A percentile compares a stretch with the other conserved stretches of the same genome.
phyloP scores from a whole-genome alignment of 1,284 basidiomycete species.

The Cronartium ribicola region DNA sequence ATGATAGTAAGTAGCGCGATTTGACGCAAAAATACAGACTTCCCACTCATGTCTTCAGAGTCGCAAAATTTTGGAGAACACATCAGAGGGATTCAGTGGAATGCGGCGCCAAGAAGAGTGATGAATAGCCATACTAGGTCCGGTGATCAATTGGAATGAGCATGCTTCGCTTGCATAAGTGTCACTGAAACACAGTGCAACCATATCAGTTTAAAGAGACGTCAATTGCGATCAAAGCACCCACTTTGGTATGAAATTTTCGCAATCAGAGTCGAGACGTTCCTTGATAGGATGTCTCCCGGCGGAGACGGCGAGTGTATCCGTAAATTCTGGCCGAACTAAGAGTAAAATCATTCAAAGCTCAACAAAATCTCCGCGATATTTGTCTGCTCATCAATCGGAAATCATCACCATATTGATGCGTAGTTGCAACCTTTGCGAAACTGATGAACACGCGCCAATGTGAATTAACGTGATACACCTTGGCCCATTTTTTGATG shows the following conservation, averaged over 20 bases:
- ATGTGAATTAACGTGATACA: too few relatives aligned
- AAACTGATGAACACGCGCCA: conserved; percentile 54
- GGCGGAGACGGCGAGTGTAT: conserved; percentile 74
- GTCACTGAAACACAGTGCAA: conserved; percentile 54
- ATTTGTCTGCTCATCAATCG: conserved; percentile 61
- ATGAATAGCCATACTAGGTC: conserved; percentile 29
- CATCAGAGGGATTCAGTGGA: not conserved
- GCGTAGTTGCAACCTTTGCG: conserved; percentile 71
- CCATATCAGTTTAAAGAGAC: not conserved
- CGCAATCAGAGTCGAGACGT: conserved; percentile 15
- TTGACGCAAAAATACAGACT: conserved; percentile 49
- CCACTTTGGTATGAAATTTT: conserved; percentile 39
- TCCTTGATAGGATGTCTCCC: conserved; percentile 65
- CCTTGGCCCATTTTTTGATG: too few relatives aligned
- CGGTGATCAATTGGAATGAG: conserved; percentile 62
- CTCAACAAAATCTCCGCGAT: conserved; percentile 56
- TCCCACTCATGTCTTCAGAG: conserved; percentile 43
- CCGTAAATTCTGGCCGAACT: conserved; percentile 84
- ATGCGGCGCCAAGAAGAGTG: not conserved
- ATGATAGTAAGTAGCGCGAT: conserved; percentile 48
- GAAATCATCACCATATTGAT: conserved; percentile 49
- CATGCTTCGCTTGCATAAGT: conserved; percentile 74
- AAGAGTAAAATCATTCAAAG: not conserved
- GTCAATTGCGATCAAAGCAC: not conserved
- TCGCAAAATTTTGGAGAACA: not conserved